These are phyloP conservation scores for Amanita rubescens DNA, from an alignment of 768 basidiomycete genomes.

Conservation along the genomic window DNA sequence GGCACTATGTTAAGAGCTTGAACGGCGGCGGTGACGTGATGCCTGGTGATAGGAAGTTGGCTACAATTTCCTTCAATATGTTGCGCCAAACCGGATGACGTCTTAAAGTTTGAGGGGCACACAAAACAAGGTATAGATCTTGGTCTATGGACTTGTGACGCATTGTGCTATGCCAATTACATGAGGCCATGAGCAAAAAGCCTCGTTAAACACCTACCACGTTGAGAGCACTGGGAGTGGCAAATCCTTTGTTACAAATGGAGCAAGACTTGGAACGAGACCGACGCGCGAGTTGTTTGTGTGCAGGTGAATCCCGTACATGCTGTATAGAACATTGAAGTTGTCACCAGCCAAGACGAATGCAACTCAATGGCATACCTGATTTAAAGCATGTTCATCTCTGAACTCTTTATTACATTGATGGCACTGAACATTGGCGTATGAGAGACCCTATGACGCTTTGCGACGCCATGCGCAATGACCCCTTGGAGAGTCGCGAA, in stretches of 20 bases:
- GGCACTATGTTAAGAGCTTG: slow-evolving; percentile 23
- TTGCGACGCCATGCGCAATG: not conserved
- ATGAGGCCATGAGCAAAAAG: too few relatives aligned
- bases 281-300: not conserved
- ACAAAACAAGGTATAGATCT: not conserved
- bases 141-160: not conserved
- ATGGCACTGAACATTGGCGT: not conserved
- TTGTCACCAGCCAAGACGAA: not conserved
- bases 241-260: not conserved
- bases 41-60: slow-evolving; percentile 23
- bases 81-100: slow-evolving; percentile 26
- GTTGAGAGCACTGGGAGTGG: not conserved
- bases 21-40: slow-evolving; percentile 29
- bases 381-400: not conserved
- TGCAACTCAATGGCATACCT: not conserved
- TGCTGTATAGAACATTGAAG: not conserved
- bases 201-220: not conserved
- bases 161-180: not conserved
- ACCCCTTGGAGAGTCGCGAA: not conserved
- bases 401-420: not conserved
- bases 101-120: slow-evolving; percentile 26
- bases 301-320: not conserved
- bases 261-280: not conserved
- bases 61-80: slow-evolving; percentile 35
- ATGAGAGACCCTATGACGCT: not conserved